Evolutionary conservation across 164 flowering plant species (phyloP).

Genomic region (Dillenia turbinata): DNA sequence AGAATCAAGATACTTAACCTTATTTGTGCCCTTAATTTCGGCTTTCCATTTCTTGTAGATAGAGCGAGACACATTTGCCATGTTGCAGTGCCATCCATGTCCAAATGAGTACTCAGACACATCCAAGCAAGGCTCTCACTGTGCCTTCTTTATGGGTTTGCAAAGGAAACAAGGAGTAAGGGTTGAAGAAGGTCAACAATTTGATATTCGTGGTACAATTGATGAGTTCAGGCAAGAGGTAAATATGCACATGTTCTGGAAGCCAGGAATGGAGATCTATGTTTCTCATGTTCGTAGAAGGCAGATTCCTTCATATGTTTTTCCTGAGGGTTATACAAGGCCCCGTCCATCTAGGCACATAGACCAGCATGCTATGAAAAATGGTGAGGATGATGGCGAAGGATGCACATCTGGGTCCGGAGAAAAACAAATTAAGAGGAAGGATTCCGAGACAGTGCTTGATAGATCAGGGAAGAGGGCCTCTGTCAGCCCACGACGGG

Average conservation of each 20-base stretch:
- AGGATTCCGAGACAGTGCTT: neutral
- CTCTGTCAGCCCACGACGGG: neutral
- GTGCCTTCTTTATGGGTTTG: constrained; percentile 16
- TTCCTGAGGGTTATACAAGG: constrained; percentile 7
- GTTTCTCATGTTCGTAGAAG: constrained; percentile 14
- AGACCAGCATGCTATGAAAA: constrained; percentile 3
- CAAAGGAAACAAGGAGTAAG: constrained; percentile 11
- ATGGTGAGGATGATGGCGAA: neutral
- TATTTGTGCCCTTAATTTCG: neutral
- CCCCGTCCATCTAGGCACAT: neutral
- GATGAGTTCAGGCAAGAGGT: constrained; percentile 17
- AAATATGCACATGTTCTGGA: constrained; percentile 6
- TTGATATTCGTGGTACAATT: constrained; percentile 16
- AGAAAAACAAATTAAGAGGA: constrained; percentile 8
- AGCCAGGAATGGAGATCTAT: constrained; percentile 14
- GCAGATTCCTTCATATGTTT: constrained; percentile 14
- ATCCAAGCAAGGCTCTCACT: constrained; percentile 10
- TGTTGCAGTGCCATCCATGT: constrained; percentile 19
- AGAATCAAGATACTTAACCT: neutral
- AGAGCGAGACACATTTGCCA: constrained; percentile 12
- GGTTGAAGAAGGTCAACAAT: constrained; percentile 7
- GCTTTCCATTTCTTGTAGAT: constrained; percentile 7
- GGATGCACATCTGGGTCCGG: constrained; percentile 1
- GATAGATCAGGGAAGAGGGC: neutral
- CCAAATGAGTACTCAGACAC: constrained; percentile 10